phyloP scores from a whole-genome alignment of 805 yeast genomes.

The fission yeast (Schizosaccharomyces pombe) region DNA sequence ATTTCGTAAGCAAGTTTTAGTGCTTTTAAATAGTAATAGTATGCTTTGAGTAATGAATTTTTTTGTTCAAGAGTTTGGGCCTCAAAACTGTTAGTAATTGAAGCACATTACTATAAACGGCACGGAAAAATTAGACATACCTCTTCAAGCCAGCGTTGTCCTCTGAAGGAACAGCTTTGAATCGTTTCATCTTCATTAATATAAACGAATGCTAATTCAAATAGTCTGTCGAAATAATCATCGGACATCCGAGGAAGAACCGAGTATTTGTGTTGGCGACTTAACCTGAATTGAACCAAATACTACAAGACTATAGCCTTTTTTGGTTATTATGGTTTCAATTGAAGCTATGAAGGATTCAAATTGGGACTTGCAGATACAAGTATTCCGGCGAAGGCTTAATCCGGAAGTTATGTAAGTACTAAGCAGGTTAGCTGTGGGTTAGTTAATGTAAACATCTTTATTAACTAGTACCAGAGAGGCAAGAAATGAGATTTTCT shows the following conservation, averaged over 20 bases:
- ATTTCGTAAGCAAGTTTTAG: background rate
- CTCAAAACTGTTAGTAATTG: no score
- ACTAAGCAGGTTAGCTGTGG: background rate
- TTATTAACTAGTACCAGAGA: no score
- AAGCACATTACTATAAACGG: no score
- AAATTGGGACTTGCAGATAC: background rate
- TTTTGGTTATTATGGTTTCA: no score
- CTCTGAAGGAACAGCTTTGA: background rate
- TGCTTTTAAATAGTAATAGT: background rate
- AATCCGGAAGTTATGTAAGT: background rate
- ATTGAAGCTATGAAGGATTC: background rate
- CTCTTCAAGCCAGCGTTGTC: background rate
- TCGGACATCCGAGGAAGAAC: background rate
- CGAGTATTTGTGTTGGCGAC: no score
- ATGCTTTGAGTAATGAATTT: background rate
- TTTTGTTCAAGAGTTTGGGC: background rate
- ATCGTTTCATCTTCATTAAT: background rate
- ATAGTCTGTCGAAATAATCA: background rate
- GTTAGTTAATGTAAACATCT: no score
- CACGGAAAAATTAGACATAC: background rate
- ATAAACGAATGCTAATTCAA: background rate
- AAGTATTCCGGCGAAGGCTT: background rate
- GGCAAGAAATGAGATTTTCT: background rate
- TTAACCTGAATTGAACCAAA: no score
- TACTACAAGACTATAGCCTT: no score